Conservation (phyloP, 2,329 filamentous ascomycete genomes). For the Clarireedia sp. region DNA sequence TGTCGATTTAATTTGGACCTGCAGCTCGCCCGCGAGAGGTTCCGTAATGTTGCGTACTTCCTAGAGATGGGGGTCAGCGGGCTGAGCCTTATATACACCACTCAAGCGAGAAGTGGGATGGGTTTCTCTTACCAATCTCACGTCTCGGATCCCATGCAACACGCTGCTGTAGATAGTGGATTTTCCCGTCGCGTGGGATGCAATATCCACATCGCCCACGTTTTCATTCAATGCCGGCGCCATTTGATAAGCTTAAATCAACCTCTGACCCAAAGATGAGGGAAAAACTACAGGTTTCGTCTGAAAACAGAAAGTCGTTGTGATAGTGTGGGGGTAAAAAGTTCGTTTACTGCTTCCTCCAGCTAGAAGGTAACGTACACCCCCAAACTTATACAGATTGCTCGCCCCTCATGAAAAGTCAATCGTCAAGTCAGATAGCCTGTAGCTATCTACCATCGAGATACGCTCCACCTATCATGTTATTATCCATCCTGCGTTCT, state of each 20-base stretch:
- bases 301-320: conserved; percentile 11
- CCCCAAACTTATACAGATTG: conserved; percentile 13
- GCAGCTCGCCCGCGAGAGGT: conserved; percentile 45
- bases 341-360: not conserved
- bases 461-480: conserved; percentile 2
- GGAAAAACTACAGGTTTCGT: conserved; percentile 3
- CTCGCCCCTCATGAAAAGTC: not conserved
- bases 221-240: conserved; percentile 14
- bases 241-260: conserved; percentile 13
- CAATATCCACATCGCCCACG: not conserved
- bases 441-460: conserved; percentile 17
- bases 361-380: not conserved
- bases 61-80: conserved; percentile 28
- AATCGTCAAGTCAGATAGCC: conserved; percentile 15
- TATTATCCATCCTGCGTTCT: not conserved
- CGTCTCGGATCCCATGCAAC: conserved; percentile 48
- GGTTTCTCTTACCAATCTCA: conserved; percentile 43
- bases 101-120: not conserved
- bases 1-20: conserved; percentile 57
- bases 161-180: conserved; percentile 43
- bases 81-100: not conserved
- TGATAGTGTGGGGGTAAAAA: conserved; percentile 9
- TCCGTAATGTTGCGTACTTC: conserved; percentile 40
- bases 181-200: conserved; percentile 11
- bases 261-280: conserved; percentile 8